Evolutionary conservation across 164 flowering plant species (phyloP), one percentile per base, ranked within the genome.

Genomic region (Nymphaea thermarum): DNA sequence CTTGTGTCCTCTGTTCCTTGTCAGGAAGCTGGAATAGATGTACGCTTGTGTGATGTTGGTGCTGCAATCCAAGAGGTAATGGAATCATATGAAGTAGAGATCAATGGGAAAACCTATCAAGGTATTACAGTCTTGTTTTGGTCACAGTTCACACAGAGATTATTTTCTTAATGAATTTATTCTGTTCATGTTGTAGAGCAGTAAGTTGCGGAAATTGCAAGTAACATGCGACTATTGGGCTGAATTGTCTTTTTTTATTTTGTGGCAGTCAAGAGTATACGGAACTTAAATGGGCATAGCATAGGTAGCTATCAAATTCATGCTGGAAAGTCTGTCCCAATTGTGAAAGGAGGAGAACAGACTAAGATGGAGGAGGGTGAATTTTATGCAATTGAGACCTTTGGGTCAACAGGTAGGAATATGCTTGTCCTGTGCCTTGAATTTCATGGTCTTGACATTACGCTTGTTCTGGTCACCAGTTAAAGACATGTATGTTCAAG

Each of bases 281-380:
- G 98, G 69, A 94, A 94, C 80, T 82, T 94, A 82, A 94, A 94
- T 77, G 99, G 99, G 42, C 99, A 91, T 65, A 94, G 99, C 83
- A 90, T 94, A 73, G 96, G 96, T 44, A 83, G 63, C 10, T 94
- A 94, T 76, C 99, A 94, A 71, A 94, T 94, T 51, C 99, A 94
- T 82, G 99, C 98, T 66, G 98, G 93, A 69, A 94, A 94, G 73
- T 91, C 98, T 69, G 99, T 94, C 41, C 99, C 99, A 3, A 94
- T 94, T 73, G 99, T 94, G 43, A 94, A 94, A 80, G 96, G 98
- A 72, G 96, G 99, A 65, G 99, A 91, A 78, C 99, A 94, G 75
- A 94, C 96, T 59, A 94, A 94, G 79, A 94, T 94, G 98, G 98
- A 94, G 77, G 98, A 94, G 84, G 98, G 99, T 64, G 99, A 94